Evolutionary conservation across 305 asterid genomes (phyloP).

Genomic region (Andrographis paniculata): DNA sequence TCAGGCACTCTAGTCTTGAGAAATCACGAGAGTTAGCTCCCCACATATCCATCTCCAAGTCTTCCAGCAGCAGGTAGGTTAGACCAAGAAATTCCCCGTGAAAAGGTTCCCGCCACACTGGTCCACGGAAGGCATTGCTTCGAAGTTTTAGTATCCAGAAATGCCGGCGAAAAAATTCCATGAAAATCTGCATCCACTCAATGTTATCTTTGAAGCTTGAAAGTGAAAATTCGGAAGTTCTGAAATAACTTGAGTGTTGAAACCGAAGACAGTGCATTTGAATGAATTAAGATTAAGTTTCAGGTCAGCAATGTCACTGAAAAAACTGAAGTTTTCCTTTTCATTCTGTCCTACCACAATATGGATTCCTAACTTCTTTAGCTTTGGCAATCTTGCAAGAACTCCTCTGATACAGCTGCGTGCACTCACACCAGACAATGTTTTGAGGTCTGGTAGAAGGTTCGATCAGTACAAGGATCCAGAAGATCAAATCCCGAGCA

Average conservation of each 20-base stretch:
- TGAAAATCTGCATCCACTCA: slow-evolving; percentile 10
- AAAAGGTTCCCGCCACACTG: background rate
- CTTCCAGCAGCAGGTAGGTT: slow-evolving; percentile 12
- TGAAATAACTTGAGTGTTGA: background rate
- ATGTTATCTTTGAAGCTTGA: slow-evolving; percentile 5
- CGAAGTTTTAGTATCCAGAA: slow-evolving; percentile 18
- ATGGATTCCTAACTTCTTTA: slow-evolving; percentile 15
- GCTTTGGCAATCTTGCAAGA: slow-evolving; percentile 10
- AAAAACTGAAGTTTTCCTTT: slow-evolving; percentile 6
- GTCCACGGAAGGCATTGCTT: slow-evolving; percentile 11
- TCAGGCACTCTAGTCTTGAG: background rate
- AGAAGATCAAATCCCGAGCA: slow-evolving; percentile 12
- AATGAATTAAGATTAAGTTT: slow-evolving; percentile 14
- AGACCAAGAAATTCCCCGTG: background rate
- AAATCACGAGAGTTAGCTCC: background rate
- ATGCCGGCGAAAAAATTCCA: slow-evolving; percentile 9
- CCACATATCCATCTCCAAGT: slow-evolving; percentile 16
- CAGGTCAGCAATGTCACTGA: background rate
- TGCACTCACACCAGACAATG: slow-evolving; percentile 7
- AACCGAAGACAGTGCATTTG: slow-evolving; percentile 11
- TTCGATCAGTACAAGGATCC: background rate
- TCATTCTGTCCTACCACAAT: slow-evolving; percentile 3
- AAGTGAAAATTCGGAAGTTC: slow-evolving; percentile 3
- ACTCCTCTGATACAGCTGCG: background rate
- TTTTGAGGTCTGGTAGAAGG: background rate